Percentiles rank a stretch among this genome's conserved stretches.
These are phyloP conservation scores for Aspergillus sojae DNA, from an alignment of 2,329 filamentous ascomycete genomes.

Conservation along the genomic window DNA sequence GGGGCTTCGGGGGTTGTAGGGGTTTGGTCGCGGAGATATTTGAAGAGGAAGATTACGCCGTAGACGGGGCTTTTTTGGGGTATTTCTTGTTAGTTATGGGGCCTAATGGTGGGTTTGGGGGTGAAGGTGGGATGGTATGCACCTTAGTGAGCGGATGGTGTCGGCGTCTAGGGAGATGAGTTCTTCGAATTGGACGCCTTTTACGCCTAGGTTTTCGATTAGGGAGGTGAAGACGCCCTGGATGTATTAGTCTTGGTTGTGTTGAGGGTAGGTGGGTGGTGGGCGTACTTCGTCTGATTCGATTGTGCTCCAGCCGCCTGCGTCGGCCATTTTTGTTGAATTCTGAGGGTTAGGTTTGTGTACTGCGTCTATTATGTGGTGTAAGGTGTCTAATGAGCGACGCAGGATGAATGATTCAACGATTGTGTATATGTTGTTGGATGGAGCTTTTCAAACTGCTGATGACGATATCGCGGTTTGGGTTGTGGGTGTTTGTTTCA, in stretches of 20 bases:
- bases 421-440: neutral
- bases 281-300: constrained; percentile 86
- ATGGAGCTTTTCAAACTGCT: neutral
- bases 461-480: neutral
- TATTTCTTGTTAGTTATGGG: neutral
- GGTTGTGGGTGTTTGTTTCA: neutral
- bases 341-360: neutral
- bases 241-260: constrained; percentile 3
- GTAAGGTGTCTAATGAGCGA: neutral
- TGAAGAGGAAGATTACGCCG: constrained; percentile 99
- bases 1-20: constrained; percentile 63
- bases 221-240: constrained; percentile 95
- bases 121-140: constrained; percentile 7
- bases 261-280: constrained; percentile 11
- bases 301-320: constrained; percentile 89
- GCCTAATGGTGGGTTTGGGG: neutral
- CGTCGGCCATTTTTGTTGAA: constrained; percentile 60
- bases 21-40: constrained; percentile 66
- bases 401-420: neutral
- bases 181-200: constrained; percentile 95
- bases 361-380: neutral
- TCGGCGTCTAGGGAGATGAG: constrained; percentile 84
- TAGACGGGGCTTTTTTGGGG: constrained; percentile 65
- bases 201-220: constrained; percentile 87
- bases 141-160: constrained; percentile 48